These are phyloP conservation scores for Penicillium paradoxum DNA, from an alignment of 495 filamentous ascomycete genomes.

Conservation along the genomic window DNA sequence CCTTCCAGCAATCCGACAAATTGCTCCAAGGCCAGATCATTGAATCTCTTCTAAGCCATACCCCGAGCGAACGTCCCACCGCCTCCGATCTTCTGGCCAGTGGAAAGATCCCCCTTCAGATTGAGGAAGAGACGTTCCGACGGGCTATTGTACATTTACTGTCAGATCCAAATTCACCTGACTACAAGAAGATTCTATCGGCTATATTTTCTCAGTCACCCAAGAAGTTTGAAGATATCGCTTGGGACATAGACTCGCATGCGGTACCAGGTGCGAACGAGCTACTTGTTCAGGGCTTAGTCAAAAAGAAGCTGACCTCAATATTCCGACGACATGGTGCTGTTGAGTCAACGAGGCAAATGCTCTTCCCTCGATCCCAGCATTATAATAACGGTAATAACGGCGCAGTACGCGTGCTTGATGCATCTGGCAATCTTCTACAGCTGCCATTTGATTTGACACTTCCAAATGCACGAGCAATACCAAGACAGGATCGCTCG, in stretches of 20 bases:
- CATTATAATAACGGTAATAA: slow-evolving; percentile 66
- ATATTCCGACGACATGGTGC: slow-evolving; percentile 93
- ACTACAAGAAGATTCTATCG: slow-evolving; percentile 82
- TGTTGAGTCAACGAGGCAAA: slow-evolving; percentile 67
- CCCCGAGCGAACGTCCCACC: slow-evolving; percentile 76
- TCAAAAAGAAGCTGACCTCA: slow-evolving; percentile 67
- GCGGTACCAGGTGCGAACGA: slow-evolving; percentile 54
- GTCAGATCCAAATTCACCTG: slow-evolving; percentile 75
- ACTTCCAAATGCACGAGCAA: slow-evolving; percentile 76
- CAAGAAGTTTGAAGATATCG: slow-evolving; percentile 74
- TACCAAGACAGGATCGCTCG: slow-evolving; percentile 67
- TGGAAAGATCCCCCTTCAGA: slow-evolving; percentile 81
- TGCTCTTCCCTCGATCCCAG: slow-evolving; percentile 73
- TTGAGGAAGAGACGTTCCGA: slow-evolving; percentile 86
- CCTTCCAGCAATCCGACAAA: slow-evolving; percentile 73
- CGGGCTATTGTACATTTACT: slow-evolving; percentile 70
- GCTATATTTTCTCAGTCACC: slow-evolving; percentile 72
- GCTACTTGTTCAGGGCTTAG: slow-evolving; percentile 64
- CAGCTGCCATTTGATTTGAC: slow-evolving; percentile 92
- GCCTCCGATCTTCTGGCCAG: slow-evolving; percentile 79
- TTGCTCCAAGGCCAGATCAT: slow-evolving; percentile 70
- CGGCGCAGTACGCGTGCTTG: slow-evolving; percentile 70
- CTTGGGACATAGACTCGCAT: slow-evolving; percentile 71
- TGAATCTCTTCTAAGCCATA: slow-evolving; percentile 72
- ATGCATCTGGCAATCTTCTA: slow-evolving; percentile 75